These are phyloP conservation scores for Ceratobasidium sp. DNA, from an alignment of 1,284 basidiomycete genomes.

Conservation along the genomic window DNA sequence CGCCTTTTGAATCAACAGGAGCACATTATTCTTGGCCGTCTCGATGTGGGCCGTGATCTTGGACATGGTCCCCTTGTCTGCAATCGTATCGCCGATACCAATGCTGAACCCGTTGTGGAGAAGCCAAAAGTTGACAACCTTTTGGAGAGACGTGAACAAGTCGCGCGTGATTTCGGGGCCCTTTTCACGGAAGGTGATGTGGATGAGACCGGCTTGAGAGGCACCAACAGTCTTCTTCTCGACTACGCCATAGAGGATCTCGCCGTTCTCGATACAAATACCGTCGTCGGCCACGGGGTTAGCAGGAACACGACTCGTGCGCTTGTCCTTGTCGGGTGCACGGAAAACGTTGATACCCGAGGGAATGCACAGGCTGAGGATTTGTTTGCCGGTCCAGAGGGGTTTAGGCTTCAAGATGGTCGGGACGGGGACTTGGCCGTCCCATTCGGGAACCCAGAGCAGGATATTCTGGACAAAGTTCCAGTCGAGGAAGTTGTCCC, in stretches of 20 bases:
- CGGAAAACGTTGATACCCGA: constrained; percentile 93
- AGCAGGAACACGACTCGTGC: constrained; percentile 59
- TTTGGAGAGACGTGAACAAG: constrained; percentile 93
- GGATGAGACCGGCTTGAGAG: constrained; percentile 90
- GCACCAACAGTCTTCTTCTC: constrained; percentile 99
- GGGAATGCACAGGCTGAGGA: constrained; percentile 91
- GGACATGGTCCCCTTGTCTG: constrained; percentile 85
- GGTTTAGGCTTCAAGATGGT: constrained; percentile 97
- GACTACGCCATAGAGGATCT: constrained; percentile 93
- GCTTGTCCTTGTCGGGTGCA: constrained; percentile 64
- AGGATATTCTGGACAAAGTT: constrained; percentile 94
- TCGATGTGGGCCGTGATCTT: constrained; percentile 85
- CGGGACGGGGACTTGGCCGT: constrained; percentile 89
- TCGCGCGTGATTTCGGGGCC: constrained; percentile 91
- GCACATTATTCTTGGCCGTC: constrained; percentile 78
- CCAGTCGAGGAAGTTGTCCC: constrained; percentile 94
- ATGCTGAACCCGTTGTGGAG: constrained; percentile 99
- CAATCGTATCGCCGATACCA: constrained; percentile 98
- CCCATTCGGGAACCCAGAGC: constrained; percentile 97
- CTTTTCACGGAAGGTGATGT: constrained; percentile 97
- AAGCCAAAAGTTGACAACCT: constrained; percentile 97
- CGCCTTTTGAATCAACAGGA: constrained; percentile 74
- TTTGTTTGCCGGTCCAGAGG: constrained; percentile 97
- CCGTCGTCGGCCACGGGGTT: constrained; percentile 91
- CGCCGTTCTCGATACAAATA: constrained; percentile 96